Evolutionary conservation across 2,329 filamentous ascomycete genomes (phyloP), one percentile per base, ranked within the genome.

Genomic region (Thyridium curvatum): DNA sequence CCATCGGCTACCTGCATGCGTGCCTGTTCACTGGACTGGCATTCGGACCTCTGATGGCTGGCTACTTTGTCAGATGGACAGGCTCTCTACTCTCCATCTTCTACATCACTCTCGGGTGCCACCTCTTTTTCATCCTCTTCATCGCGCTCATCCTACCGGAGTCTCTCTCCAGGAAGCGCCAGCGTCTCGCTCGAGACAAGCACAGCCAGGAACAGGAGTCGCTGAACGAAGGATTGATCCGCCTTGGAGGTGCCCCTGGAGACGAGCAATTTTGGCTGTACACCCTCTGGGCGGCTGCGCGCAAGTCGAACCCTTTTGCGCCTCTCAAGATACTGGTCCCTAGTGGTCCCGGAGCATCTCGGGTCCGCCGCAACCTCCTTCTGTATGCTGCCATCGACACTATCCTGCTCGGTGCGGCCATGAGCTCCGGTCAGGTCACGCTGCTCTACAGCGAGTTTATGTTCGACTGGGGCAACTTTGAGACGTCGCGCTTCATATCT

Each of bases 11-110:
- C 56, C 83, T 97, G 51, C 87, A 97, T 52, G 89, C 87, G 10
- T 89, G 84, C 49, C 69, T 98, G 8, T 97, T 95, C 59, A 74
- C 77, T 2, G 93, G 93, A n/a, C 78, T 97, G 34, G 91, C 93
- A 0, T 62, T 91, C 26, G 93, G 93, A 0, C 93, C 93, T 8
- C 71, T 94, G 3, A 54, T 94, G 16, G 84, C 89, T 0, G 90
- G 85, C 3, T 83, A 86, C 49, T 69, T 96, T 32, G 83, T 95
- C 52, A 77, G 85, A 51, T 74, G 71, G 58, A 90, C 86, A 0
- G 85, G 86, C 8, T 78, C 77, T 32, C 70, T 94, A 13, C 58
- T 96, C 7, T 76, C 79, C n/a, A 76, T 94, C 34, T 97, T 98
- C 59, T 95, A 94, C 57, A 69, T 89, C 30, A 80, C 84, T 0